Evolutionary conservation across 768 basidiomycete species (phyloP), one percentile per base, ranked within the genome.

Genomic region (Xanthoconium purpureum): DNA sequence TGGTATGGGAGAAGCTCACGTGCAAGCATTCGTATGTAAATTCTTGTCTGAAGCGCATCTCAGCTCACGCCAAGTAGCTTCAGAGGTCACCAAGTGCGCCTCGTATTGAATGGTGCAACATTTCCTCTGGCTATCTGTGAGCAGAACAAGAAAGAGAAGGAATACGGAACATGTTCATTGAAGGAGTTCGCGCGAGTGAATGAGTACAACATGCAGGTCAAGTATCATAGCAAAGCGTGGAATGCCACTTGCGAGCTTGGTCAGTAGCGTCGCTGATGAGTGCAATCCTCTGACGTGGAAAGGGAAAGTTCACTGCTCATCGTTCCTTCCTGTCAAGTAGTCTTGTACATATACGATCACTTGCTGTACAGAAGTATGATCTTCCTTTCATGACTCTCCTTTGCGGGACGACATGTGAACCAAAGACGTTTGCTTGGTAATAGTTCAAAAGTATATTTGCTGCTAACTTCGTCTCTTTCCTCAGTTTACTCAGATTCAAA

Each of bases 1-100:
- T 78, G 72, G 54, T 74, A n/a, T 78, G 75, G 75, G 77, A 78
- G 63, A 70, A 62, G 59, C 77, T 76, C 60, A 65, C 65, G 6
- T 78, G 77, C 65, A 43, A 62, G 33, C 58, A 61, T 24, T 74
- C 70, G 73, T 73, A 36, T 36, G 67, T 63, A 3, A 3, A 54
- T 6, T 4, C 13, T 8, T 14, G 2, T 15, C 37, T 14, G 37
- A 30, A n/a, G 5, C 47, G 7, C 6, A 2, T 49, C 30, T 40
- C 7, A 4, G n/a, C 50, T 65, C 52, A 57, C 35, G 9, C 14
- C n/a, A 28, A 40, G 20, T 50, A 73, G 74, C 12, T 70, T 67
- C 50, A 14, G 63, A 29, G 71, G 63, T n/a, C 71, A 75, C 17
- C 76, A 77, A 57, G 68, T 79, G 47, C 75, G 76, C 28, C 66